These are phyloP conservation scores for Chlorella vulgaris DNA, from an alignment of 139 green algal species.

Conservation along the genomic window DNA sequence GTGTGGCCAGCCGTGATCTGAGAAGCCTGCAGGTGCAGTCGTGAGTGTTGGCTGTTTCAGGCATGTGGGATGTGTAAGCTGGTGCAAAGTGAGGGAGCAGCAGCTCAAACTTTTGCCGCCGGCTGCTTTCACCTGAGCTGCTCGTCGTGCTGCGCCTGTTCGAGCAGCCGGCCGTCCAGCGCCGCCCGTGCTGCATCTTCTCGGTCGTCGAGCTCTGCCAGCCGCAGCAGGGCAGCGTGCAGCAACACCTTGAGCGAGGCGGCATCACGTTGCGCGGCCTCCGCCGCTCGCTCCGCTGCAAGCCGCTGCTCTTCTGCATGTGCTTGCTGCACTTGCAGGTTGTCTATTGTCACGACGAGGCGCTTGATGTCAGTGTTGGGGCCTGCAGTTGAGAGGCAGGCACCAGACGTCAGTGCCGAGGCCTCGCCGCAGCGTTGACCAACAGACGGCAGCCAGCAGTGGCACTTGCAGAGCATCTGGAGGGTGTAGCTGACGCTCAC, in stretches of 20 bases:
- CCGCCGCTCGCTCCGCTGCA: neutral
- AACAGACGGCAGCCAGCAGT: neutral
- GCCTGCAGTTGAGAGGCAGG: neutral
- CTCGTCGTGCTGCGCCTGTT: neutral
- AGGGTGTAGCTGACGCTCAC: too few species aligned
- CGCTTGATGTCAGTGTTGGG: conserved; percentile 9
- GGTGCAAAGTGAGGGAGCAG: neutral
- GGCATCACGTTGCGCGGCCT: neutral
- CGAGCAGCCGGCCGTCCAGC: conserved; percentile 10
- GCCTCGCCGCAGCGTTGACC: neutral
- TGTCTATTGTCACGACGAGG: conserved; percentile 11
- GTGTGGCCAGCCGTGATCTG: neutral
- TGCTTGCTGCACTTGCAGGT: conserved; percentile 16
- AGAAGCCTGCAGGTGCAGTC: neutral
- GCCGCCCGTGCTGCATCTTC: conserved; percentile 2
- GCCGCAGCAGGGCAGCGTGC: conserved; percentile 4
- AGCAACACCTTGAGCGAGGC: neutral
- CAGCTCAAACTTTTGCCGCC: too few species aligned
- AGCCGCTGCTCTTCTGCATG: conserved; percentile 4
- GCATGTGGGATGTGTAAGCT: neutral
- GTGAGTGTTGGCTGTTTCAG: neutral
- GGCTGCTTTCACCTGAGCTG: conserved; percentile 5
- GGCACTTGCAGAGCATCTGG: neutral
- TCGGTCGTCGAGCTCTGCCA: conserved; percentile 7
- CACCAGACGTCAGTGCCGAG: neutral